A percentile compares a stretch with the other conserved stretches of the same genome.
Evolutionary conservation across 1,284 basidiomycete genomes (phyloP).

Genomic region (Wallemia ichthyophaga): DNA sequence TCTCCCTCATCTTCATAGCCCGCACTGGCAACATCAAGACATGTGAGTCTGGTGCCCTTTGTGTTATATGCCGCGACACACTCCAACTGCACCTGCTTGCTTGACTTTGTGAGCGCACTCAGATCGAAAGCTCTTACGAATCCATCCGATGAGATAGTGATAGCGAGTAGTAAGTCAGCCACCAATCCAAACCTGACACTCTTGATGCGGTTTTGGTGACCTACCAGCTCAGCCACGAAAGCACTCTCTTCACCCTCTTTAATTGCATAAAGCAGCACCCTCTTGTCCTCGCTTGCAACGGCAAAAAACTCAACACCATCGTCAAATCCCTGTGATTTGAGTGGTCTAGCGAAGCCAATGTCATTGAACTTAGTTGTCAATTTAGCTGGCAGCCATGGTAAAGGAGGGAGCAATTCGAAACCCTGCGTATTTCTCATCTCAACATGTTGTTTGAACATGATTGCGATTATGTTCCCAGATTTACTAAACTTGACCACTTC

Average conservation of each 20-base stretch:
- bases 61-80: constrained; percentile 44
- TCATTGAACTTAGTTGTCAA: background rate
- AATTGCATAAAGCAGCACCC: constrained; percentile 34
- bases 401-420: background rate
- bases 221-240: constrained; percentile 31
- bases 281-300: constrained; percentile 58
- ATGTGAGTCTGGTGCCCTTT: constrained; percentile 52
- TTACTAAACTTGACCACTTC: background rate
- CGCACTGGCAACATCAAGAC: constrained; percentile 32
- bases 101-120: constrained; percentile 17
- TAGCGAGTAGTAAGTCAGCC: constrained; percentile 26
- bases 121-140: constrained; percentile 51
- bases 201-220: constrained; percentile 35
- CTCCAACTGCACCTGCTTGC: constrained; percentile 18
- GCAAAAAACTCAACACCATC: constrained; percentile 19
- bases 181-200: constrained; percentile 13
- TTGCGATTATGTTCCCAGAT: background rate
- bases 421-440: background rate
- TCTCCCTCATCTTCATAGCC: constrained; percentile 1
- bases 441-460: background rate
- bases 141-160: constrained; percentile 56
- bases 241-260: constrained; percentile 10
- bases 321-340: background rate
- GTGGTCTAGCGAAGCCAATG: background rate
- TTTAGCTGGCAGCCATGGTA: background rate